Evolutionary conservation across 257 asterid species (phyloP).

Genomic region (Plantago ovata): DNA sequence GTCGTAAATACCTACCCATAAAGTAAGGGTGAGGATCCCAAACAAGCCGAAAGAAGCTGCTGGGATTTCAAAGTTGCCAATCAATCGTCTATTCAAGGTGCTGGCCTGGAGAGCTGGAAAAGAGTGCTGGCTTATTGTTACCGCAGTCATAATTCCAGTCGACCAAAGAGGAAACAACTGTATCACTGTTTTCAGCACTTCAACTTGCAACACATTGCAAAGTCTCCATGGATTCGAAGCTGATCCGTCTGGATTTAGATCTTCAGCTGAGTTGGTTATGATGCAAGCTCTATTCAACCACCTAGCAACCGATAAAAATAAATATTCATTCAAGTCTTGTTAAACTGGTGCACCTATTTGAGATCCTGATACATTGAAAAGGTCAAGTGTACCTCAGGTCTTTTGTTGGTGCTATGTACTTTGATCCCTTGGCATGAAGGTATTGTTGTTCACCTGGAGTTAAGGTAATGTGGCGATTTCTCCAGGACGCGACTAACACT

Average conservation of each 20-base stretch:
- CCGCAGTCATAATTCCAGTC: slow-evolving; percentile 50
- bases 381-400: slow-evolving; percentile 36
- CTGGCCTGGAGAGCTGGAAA: slow-evolving; percentile 62
- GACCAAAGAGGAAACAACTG: slow-evolving; percentile 73
- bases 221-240: slow-evolving; percentile 44
- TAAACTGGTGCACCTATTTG: too few species aligned
- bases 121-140: slow-evolving; percentile 49
- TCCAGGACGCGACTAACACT: slow-evolving; percentile 46
- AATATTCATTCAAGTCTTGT: background rate
- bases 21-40: slow-evolving; percentile 34
- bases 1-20: slow-evolving; percentile 59
- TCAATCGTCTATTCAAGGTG: slow-evolving; percentile 44
- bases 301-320: slow-evolving; percentile 15
- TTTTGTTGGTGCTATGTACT: slow-evolving; percentile 14
- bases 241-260: slow-evolving; percentile 41
- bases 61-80: slow-evolving; percentile 49
- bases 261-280: slow-evolving; percentile 34
- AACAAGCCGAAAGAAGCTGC: slow-evolving; percentile 45
- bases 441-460: slow-evolving; percentile 25
- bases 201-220: slow-evolving; percentile 63
- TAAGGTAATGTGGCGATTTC: slow-evolving; percentile 32
- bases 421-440: slow-evolving; percentile 24
- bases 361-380: background rate
- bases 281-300: slow-evolving; percentile 57
- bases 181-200: slow-evolving; percentile 56